phyloP scores from a whole-genome alignment of 202 grass and related monocot species.

The Dendrocalamus latiflorus region DNA sequence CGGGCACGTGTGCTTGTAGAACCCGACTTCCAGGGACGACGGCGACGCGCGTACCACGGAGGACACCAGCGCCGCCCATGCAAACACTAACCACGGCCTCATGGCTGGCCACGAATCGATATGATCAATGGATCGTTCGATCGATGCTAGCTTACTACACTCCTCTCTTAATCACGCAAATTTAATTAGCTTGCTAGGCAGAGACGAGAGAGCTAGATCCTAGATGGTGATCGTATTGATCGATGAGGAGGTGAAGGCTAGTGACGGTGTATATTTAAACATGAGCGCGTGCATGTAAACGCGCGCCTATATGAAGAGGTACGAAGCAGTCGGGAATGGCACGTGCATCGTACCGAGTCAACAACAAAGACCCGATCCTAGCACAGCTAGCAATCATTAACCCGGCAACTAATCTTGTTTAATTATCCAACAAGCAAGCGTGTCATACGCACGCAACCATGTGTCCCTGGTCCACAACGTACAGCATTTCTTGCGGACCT shows the following conservation, averaged over 20 bases:
- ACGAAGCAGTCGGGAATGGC: not conserved
- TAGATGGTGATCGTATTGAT: not conserved
- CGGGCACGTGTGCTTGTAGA: conserved; percentile 43
- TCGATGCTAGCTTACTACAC: not conserved
- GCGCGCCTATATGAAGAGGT: not conserved
- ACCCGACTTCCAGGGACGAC: conserved; percentile 37
- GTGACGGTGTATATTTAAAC: not conserved
- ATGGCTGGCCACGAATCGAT: not conserved
- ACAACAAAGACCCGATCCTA: conserved; percentile 16
- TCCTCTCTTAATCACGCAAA: not conserved
- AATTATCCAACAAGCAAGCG: conserved; percentile 13
- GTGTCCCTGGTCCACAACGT: not conserved
- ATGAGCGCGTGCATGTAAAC: not conserved
- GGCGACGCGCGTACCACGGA: conserved; percentile 2
- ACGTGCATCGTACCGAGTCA: conserved; percentile 3
- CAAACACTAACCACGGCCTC: not conserved
- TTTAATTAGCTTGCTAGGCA: not conserved
- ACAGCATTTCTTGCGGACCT: not conserved
- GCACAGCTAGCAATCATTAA: not conserved
- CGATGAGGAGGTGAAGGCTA: not conserved
- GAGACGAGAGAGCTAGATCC: not conserved
- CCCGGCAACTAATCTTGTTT: not conserved
- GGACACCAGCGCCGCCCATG: not conserved
- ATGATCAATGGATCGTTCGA: not conserved
- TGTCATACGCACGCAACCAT: not conserved